A percentile compares a stretch with the other conserved stretches of the same genome.
These are phyloP conservation scores for Colletotrichum sp. DNA, from an alignment of 2,329 filamentous ascomycete species.

Conservation along the genomic window DNA sequence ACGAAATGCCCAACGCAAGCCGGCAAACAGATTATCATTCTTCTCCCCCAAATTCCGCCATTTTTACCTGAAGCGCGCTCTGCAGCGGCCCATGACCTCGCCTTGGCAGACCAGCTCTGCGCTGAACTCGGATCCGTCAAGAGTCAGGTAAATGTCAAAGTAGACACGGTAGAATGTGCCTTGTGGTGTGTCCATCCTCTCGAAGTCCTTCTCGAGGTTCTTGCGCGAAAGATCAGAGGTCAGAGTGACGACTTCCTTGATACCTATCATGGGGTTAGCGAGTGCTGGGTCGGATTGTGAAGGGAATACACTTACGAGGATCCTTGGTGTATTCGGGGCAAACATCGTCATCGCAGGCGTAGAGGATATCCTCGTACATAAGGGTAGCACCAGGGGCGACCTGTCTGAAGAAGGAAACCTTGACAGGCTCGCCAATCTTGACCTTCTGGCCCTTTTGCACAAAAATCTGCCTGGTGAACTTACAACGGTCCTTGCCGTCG, in stretches of 20 bases:
- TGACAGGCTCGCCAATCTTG: constrained; percentile 98
- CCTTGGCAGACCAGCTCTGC: constrained; percentile 99
- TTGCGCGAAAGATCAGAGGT: constrained; percentile 97
- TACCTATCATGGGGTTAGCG: constrained; percentile 64
- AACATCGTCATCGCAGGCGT: constrained; percentile 96
- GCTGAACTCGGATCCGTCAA: constrained; percentile 97
- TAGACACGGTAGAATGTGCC: constrained; percentile 91
- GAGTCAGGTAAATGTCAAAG: constrained; percentile 84
- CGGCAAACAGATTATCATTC: constrained; percentile 6
- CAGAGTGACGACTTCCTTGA: constrained; percentile 98
- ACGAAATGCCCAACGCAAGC: constrained; percentile 14
- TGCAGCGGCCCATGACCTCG: constrained; percentile 97
- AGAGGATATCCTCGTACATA: constrained; percentile 99
- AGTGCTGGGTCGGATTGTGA: neutral
- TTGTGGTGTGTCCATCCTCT: constrained; percentile 98
- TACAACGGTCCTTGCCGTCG: constrained; percentile 97
- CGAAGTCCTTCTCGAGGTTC: constrained; percentile 99
- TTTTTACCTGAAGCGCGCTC: constrained; percentile 78
- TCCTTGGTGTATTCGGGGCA: constrained; percentile 99
- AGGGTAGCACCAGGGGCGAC: constrained; percentile 95
- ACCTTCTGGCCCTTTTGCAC: constrained; percentile 98
- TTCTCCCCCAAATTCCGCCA: neutral
- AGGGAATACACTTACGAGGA: constrained; percentile 77
- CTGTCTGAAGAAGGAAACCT: constrained; percentile 98
- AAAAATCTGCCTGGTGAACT: constrained; percentile 97